These are phyloP conservation scores for Fusarium mangiferae DNA, from an alignment of 2,329 filamentous ascomycete genomes.

Conservation along the genomic window DNA sequence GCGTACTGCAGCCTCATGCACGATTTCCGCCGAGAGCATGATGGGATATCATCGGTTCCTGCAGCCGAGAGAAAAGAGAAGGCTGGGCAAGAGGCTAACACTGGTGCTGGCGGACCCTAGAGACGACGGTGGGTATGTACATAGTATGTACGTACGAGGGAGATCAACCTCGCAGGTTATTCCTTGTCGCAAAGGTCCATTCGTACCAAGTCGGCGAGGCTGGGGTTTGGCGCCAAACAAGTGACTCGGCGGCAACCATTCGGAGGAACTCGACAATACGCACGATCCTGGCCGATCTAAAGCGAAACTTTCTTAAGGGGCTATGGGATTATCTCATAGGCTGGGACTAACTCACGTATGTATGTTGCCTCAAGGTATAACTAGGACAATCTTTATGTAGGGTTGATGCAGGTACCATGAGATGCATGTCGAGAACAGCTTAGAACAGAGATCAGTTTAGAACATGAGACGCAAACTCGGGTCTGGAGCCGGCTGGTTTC, in stretches of 20 bases:
- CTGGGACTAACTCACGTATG: not conserved
- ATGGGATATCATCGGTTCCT: conserved; percentile 32
- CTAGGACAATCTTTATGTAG: conserved; percentile 1
- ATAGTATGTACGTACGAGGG: not conserved
- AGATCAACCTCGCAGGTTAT: conserved; percentile 17
- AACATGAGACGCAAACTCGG: conserved; percentile 16
- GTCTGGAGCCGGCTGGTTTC: conserved; percentile 14
- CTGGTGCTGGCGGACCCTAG: not conserved
- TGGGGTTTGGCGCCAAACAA: conserved; percentile 14
- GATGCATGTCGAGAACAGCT: conserved; percentile 11
- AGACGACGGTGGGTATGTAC: not conserved
- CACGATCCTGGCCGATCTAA: conserved; percentile 2
- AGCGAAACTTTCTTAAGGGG: not conserved
- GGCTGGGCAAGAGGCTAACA: conserved; percentile 12
- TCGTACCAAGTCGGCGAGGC: conserved; percentile 8
- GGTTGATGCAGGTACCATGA: conserved; percentile 34
- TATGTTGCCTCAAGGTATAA: not conserved
- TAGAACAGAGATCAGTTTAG: not conserved
- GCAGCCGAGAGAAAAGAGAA: conserved; percentile 22
- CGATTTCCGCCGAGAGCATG: conserved; percentile 45
- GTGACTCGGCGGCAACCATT: not conserved
- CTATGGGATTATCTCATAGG: not conserved
- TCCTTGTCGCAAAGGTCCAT: conserved; percentile 14
- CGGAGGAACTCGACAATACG: conserved; percentile 1
- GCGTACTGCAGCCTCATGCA: conserved; percentile 43